A percentile compares a stretch with the other conserved stretches of the same genome.
These are phyloP conservation scores for Forsythia suspensa DNA, from an alignment of 257 asterid species.

Conservation along the genomic window DNA sequence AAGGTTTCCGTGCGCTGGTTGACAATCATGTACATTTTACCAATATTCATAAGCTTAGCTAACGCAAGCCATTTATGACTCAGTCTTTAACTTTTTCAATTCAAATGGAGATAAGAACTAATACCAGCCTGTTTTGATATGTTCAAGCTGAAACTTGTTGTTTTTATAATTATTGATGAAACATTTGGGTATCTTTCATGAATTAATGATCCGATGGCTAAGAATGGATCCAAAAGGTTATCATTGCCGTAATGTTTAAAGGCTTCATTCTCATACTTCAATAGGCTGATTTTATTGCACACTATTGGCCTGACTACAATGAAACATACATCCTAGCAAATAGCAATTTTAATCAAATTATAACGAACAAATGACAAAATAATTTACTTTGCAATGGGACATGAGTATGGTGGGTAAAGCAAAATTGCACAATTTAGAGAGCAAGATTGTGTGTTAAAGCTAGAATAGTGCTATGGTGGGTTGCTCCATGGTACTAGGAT, in stretches of 20 bases:
- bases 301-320: background rate
- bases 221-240: background rate
- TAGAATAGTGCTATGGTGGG: background rate
- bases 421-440: background rate
- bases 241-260: background rate
- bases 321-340: background rate
- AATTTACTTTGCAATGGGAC: background rate
- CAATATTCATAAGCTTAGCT: background rate
- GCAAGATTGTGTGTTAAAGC: background rate
- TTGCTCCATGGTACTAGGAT: constrained; percentile 3
- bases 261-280: background rate
- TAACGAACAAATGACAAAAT: background rate
- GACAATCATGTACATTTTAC: background rate
- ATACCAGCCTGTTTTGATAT: background rate
- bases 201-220: background rate
- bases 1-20: background rate
- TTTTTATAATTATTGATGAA: background rate
- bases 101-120: background rate
- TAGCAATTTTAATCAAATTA: background rate
- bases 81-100: background rate
- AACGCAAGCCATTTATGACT: background rate
- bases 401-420: background rate
- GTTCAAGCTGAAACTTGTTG: background rate
- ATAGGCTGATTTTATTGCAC: background rate
- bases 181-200: background rate